Evolutionary conservation across 208 protist genomes (phyloP).

Genomic region (Naegleria gruberi): DNA sequence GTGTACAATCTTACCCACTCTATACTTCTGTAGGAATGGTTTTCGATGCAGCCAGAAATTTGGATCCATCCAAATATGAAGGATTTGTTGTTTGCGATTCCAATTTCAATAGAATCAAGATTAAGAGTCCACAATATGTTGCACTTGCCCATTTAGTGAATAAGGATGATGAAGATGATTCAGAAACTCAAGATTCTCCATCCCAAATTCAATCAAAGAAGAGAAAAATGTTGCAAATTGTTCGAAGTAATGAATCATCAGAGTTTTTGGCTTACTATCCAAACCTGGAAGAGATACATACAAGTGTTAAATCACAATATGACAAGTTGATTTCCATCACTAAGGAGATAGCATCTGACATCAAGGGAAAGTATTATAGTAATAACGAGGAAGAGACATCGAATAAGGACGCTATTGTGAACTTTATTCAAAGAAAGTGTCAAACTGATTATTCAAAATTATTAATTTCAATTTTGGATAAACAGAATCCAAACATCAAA

Average conservation of each 20-base stretch:
- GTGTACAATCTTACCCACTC: neutral
- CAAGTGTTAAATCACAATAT: neutral
- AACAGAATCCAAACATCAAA: neutral
- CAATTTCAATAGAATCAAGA: slow-evolving; percentile 19
- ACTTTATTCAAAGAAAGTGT: neutral
- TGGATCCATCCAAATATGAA: neutral
- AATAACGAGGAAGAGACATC: neutral
- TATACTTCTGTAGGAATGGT: neutral
- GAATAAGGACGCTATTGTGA: neutral
- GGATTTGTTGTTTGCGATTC: slow-evolving; percentile 17
- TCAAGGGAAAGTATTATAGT: neutral
- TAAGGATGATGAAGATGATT: neutral
- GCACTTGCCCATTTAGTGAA: neutral
- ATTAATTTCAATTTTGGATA: neutral
- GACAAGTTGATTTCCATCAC: neutral
- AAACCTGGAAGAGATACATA: neutral
- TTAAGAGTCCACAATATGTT: slow-evolving; percentile 18
- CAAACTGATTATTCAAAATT: neutral
- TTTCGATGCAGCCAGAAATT: neutral
- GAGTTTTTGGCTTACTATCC: neutral
- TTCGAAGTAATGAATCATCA: neutral
- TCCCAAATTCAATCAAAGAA: neutral
- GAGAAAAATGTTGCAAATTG: slow-evolving; percentile 8
- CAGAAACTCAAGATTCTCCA: neutral
- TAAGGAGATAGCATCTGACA: neutral